A percentile compares a stretch with the other conserved stretches of the same genome.
These are phyloP conservation scores for Ormosia emarginata DNA, from an alignment of 306 rosid genomes.

Conservation along the genomic window DNA sequence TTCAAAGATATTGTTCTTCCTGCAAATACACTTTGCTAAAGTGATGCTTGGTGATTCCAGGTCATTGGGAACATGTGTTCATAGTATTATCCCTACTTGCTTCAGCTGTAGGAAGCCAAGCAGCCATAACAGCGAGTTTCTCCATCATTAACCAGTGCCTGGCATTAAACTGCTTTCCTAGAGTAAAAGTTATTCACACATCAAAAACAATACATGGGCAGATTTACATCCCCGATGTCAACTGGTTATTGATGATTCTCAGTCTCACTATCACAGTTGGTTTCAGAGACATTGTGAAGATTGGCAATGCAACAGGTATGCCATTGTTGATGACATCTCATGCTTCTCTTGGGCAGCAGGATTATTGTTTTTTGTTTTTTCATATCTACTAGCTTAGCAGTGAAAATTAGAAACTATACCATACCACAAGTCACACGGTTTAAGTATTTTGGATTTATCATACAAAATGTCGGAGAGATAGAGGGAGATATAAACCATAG, in stretches of 20 bases:
- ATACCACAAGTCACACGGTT: no score
- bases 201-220: conserved; percentile 71
- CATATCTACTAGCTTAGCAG: neutral
- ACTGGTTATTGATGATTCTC: conserved; percentile 83
- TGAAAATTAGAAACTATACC: no score
- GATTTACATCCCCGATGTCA: conserved; percentile 86
- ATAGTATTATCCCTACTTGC: conserved; percentile 54
- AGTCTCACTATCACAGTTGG: conserved; percentile 67
- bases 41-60: conserved; percentile 38
- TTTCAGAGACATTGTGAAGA: conserved; percentile 58
- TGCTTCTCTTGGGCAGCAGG: neutral
- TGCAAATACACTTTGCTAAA: conserved; percentile 12
- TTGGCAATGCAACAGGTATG: conserved; percentile 85
- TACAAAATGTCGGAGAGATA: no score
- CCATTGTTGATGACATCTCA: neutral
- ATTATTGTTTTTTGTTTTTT: neutral
- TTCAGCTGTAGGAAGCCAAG: conserved; percentile 90
- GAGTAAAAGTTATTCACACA: conserved; percentile 91
- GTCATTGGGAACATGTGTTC: conserved; percentile 40
- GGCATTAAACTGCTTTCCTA: conserved; percentile 84
- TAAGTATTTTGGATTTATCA: no score
- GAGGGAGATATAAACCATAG: no score
- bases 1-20: neutral
- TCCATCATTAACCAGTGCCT: conserved; percentile 81
- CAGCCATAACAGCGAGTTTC: conserved; percentile 82